Conservation (phyloP, 805 yeast species). For the Cyberlindnera xylosilytica region DNA sequence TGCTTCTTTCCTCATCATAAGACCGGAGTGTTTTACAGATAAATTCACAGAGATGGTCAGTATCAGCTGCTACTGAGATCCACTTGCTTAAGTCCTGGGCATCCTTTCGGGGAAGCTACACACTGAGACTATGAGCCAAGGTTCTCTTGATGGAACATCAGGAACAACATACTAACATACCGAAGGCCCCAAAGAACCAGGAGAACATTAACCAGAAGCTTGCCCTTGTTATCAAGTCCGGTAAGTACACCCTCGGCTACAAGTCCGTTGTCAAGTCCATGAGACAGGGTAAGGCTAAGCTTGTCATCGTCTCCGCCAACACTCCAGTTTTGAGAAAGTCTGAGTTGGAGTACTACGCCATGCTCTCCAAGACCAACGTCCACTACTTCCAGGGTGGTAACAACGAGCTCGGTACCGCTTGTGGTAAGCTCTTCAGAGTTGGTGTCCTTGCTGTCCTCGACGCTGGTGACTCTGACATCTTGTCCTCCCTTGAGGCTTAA, state of each 20-base stretch:
- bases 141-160: not conserved
- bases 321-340: constrained; percentile 99
- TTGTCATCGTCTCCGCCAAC: constrained; percentile 97
- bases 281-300: constrained; percentile 99
- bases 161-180: constrained; percentile 37
- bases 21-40: constrained; percentile 88
- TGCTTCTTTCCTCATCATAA: constrained; percentile 24
- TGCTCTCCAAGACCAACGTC: constrained; percentile 94
- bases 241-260: constrained; percentile 99
- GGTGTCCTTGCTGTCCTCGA: constrained; percentile 95
- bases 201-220: constrained; percentile 98
- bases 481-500: constrained; percentile 46
- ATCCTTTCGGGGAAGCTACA: not conserved
- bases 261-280: constrained; percentile 97
- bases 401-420: constrained; percentile 99
- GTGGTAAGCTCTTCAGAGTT: constrained; percentile 99
- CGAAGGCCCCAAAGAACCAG: constrained; percentile 90
- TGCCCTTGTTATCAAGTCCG: constrained; percentile 97
- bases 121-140: not conserved
- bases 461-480: constrained; percentile 99
- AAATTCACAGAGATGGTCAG: constrained; percentile 97
- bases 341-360: constrained; percentile 99
- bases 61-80: constrained; percentile 32
- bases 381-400: constrained; percentile 99
- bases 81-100: not conserved